Evolutionary conservation across 805 yeast species (phyloP).

Genomic region (Spathaspora gorwiae): DNA sequence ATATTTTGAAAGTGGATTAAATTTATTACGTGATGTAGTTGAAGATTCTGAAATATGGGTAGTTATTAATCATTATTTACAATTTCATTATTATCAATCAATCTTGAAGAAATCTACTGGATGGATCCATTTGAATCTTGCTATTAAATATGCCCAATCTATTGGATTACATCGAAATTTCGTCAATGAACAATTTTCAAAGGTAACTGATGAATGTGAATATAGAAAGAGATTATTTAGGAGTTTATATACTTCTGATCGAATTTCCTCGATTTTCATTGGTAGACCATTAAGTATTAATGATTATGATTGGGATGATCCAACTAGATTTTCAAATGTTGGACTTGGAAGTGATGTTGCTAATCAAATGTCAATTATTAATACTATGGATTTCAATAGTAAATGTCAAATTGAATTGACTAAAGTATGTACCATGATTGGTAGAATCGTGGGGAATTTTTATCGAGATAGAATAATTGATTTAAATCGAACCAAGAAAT

Average conservation of each 20-base stretch:
- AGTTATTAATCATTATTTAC: slow-evolving; percentile 36
- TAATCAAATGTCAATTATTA: slow-evolving; percentile 19
- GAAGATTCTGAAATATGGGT: slow-evolving; percentile 41
- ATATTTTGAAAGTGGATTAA: slow-evolving; percentile 33
- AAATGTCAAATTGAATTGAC: slow-evolving; percentile 23
- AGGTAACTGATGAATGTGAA: slow-evolving; percentile 5
- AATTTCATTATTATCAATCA: slow-evolving; percentile 37
- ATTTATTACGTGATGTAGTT: slow-evolving; percentile 23
- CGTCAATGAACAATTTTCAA: slow-evolving; percentile 26
- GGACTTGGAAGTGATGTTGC: slow-evolving; percentile 15
- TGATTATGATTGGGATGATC: slow-evolving; percentile 38
- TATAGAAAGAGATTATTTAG: slow-evolving; percentile 9
- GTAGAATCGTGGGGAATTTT: slow-evolving; percentile 25
- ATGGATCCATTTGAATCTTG: slow-evolving; percentile 40
- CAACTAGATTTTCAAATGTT: slow-evolving; percentile 4
- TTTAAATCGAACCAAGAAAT: slow-evolving; percentile 23
- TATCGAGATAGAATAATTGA: slow-evolving; percentile 28
- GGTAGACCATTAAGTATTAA: slow-evolving; percentile 35
- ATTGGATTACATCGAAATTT: slow-evolving; percentile 37
- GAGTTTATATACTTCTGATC: slow-evolving; percentile 28
- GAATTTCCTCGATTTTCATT: slow-evolving; percentile 26
- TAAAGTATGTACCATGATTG: slow-evolving; percentile 23
- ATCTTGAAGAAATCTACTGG: slow-evolving; percentile 38
- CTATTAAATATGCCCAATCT: slow-evolving; percentile 40
- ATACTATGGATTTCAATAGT: slow-evolving; percentile 10